These are phyloP conservation scores for Blastocystis hominis DNA, from an alignment of 352 stramenopile genomes.

Conservation along the genomic window DNA sequence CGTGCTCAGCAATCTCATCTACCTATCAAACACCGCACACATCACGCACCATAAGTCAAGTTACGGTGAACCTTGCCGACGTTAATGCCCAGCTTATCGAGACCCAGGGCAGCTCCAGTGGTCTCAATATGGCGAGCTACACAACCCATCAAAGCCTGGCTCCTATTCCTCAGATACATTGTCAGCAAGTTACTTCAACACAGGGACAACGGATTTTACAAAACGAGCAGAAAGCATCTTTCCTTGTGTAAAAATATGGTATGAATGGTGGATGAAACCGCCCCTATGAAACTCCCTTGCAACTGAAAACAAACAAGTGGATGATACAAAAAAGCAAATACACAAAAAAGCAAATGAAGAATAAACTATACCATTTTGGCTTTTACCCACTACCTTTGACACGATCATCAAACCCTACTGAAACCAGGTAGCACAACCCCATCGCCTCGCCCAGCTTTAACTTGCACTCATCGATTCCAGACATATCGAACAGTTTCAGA, in stretches of 20 bases:
- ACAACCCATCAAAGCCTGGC: conserved; percentile 5
- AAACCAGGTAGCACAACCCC: not conserved
- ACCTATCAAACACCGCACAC: not conserved
- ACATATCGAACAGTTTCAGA: not conserved
- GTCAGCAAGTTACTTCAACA: not conserved
- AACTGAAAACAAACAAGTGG: not conserved
- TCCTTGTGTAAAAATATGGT: not conserved
- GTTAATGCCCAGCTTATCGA: conserved; percentile 52
- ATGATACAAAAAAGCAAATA: not conserved
- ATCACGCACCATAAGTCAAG: conserved; percentile 71
- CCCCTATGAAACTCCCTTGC: not conserved
- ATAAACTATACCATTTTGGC: not conserved
- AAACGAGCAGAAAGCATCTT: not conserved
- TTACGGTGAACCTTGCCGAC: conserved; percentile 83
- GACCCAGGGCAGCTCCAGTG: conserved; percentile 52
- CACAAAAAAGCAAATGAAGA: not conserved
- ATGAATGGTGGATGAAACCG: not conserved
- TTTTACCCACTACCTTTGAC: not conserved
- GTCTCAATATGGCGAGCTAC: conserved; percentile 49
- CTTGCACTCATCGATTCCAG: not conserved
- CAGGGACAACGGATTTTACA: not conserved
- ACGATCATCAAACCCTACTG: not conserved
- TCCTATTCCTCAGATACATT: not conserved
- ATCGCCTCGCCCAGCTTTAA: not conserved
- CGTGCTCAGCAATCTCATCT: conserved; percentile 83